Evolutionary conservation across 1,139 yeast genomes (phyloP).

Genomic region (Blastobotrys malaysiensis): DNA sequence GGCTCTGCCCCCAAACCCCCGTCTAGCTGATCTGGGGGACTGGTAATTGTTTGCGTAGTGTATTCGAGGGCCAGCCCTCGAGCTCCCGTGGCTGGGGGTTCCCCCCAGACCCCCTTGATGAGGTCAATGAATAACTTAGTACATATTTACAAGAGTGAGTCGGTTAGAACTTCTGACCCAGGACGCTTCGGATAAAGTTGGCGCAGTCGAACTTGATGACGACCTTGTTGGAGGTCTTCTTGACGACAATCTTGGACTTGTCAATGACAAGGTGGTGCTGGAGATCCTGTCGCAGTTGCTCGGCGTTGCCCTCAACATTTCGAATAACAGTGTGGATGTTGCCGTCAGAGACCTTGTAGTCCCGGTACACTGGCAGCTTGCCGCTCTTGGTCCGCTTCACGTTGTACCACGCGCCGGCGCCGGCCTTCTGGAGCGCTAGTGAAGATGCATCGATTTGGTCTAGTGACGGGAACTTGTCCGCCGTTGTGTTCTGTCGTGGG

Average conservation of each 20-base stretch:
- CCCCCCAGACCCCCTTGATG: too few relatives aligned
- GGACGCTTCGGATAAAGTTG: constrained; percentile 19
- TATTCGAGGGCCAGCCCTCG: not conserved
- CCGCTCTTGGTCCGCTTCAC: constrained; percentile 31
- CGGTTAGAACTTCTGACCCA: constrained; percentile 18
- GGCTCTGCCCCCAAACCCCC: not conserved
- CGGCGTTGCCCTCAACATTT: constrained; percentile 29
- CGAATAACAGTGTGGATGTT: constrained; percentile 32
- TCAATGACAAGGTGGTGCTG: constrained; percentile 22
- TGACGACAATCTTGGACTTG: constrained; percentile 30
- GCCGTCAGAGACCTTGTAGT: constrained; percentile 30
- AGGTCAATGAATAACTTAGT: not conserved
- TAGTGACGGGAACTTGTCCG: constrained; percentile 13
- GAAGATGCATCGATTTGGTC: constrained; percentile 5
- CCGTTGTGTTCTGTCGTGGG: constrained; percentile 8
- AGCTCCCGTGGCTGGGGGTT: not conserved
- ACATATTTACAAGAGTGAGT: not conserved
- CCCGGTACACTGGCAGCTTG: constrained; percentile 33
- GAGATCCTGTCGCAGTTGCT: constrained; percentile 30
- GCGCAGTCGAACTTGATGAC: constrained; percentile 30
- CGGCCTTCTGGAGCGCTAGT: constrained; percentile 2
- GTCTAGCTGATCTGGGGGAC: too few relatives aligned
- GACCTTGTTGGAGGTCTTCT: constrained; percentile 30
- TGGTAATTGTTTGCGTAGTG: too few relatives aligned
- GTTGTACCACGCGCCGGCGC: constrained; percentile 25